phyloP scores from a whole-genome alignment of 2,329 filamentous ascomycete species.

The Cercospora berteroae region DNA sequence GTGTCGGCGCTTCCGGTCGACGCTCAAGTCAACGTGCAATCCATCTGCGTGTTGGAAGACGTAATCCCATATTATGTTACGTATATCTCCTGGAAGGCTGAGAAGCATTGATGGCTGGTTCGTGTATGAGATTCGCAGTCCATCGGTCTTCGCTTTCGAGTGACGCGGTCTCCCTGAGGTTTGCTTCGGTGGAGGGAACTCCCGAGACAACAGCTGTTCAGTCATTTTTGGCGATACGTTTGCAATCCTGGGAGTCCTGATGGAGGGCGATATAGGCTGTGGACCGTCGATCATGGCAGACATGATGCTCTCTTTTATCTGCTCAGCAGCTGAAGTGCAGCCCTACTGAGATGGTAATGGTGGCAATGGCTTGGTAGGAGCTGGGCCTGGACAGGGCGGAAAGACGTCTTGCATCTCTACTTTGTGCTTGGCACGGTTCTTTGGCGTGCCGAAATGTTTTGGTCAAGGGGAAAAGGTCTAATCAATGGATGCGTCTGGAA shows the following conservation, averaged over 20 bases:
- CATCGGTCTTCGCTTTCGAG: neutral
- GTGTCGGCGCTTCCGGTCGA: neutral
- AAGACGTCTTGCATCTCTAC: constrained; percentile 17
- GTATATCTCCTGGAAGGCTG: constrained; percentile 18
- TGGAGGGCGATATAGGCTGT: neutral
- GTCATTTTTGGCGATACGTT: neutral
- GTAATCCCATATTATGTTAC: constrained; percentile 23
- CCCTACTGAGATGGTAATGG: constrained; percentile 15
- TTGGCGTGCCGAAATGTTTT: neutral
- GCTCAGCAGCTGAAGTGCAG: neutral
- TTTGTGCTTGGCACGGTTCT: constrained; percentile 5
- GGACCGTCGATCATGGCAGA: neutral
- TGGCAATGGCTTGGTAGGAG: constrained; percentile 21
- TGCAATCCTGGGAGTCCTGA: neutral
- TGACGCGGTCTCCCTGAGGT: neutral
- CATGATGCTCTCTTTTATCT: neutral
- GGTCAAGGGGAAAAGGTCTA: neutral
- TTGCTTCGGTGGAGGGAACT: neutral
- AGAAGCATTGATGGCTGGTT: constrained; percentile 8
- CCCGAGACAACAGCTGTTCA: neutral
- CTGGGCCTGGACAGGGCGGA: constrained; percentile 22
- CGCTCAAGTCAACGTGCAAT: constrained; percentile 17
- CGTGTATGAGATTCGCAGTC: neutral
- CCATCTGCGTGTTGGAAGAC: constrained; percentile 16
- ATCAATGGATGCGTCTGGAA: constrained; percentile 2